Evolutionary conservation across 2,329 filamentous ascomycete species (phyloP).

Genomic region (Tolypocladium tropicale): DNA sequence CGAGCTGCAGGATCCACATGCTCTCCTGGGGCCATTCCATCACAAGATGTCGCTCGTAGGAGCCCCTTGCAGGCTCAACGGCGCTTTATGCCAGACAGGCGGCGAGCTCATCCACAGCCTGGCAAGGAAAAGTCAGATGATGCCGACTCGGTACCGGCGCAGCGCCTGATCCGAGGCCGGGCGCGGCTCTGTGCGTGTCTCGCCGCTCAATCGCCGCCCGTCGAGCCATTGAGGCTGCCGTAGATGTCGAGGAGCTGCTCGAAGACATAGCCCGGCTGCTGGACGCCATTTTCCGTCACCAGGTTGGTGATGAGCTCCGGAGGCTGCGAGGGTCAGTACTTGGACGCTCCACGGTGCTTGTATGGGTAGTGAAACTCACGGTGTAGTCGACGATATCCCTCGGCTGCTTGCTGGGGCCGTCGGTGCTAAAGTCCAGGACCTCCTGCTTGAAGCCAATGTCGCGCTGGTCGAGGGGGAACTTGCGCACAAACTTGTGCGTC

Average conservation of each 20-base stretch:
- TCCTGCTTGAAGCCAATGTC: slow-evolving; percentile 72
- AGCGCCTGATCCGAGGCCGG: neutral
- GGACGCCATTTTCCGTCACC: slow-evolving; percentile 65
- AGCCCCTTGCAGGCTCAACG: neutral
- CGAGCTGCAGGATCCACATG: neutral
- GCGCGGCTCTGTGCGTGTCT: neutral
- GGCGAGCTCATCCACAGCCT: neutral
- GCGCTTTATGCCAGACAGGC: neutral
- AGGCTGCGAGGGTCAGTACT: slow-evolving; percentile 34
- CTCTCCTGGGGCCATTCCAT: neutral
- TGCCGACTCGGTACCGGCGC: neutral
- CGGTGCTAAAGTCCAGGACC: slow-evolving; percentile 61
- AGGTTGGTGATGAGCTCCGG: slow-evolving; percentile 60
- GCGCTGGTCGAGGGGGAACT: slow-evolving; percentile 73
- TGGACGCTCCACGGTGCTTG: no score
- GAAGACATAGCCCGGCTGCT: slow-evolving; percentile 59
- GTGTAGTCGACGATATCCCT: slow-evolving; percentile 61
- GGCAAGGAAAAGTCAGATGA: neutral
- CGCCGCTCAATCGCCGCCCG: slow-evolving; percentile 11
- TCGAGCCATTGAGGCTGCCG: slow-evolving; percentile 30
- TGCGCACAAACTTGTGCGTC: slow-evolving; percentile 90
- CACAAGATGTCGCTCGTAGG: neutral
- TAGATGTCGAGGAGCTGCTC: slow-evolving; percentile 60
- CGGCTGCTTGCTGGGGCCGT: slow-evolving; percentile 31
- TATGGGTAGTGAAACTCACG: slow-evolving; percentile 29